These are phyloP conservation scores for Penicillium alfredii DNA, from an alignment of 495 filamentous ascomycete genomes.

Conservation along the genomic window DNA sequence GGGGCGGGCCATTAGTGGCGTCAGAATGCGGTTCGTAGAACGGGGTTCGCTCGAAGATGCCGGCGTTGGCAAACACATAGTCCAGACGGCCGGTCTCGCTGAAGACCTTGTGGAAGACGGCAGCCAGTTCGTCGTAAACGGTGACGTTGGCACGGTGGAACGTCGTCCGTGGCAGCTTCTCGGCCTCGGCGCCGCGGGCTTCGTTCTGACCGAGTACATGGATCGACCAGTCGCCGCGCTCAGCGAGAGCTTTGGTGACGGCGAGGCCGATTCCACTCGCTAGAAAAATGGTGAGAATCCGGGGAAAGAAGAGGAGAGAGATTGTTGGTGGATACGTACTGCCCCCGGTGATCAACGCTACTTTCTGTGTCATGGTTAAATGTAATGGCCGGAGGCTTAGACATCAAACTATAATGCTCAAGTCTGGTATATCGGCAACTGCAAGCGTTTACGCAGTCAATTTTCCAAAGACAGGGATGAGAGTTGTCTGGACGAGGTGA, in stretches of 20 bases:
- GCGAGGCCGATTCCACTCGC: conserved; percentile 22
- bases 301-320: too few species aligned
- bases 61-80: conserved; percentile 25
- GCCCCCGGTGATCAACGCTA: conserved; percentile 13
- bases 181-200: conserved; percentile 11
- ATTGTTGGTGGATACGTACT: conserved; percentile 1
- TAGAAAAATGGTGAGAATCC: neutral
- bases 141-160: conserved; percentile 16
- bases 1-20: conserved; percentile 28
- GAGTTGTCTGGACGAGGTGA: too few species aligned
- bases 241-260: conserved; percentile 12
- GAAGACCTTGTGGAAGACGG: conserved; percentile 8
- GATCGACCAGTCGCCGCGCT: conserved; percentile 11
- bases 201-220: conserved; percentile 14
- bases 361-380: too few species aligned
- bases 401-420: too few species aligned
- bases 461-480: too few species aligned
- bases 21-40: conserved; percentile 1
- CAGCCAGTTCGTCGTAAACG: conserved; percentile 9
- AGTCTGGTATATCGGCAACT: too few species aligned
- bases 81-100: conserved; percentile 8
- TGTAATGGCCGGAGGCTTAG: too few species aligned
- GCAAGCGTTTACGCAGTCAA: too few species aligned
- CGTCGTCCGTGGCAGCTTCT: conserved; percentile 1
- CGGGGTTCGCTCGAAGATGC: conserved; percentile 7